phyloP scores from a whole-genome alignment of 345 rosid genomes.

The Kandelia obovata region DNA sequence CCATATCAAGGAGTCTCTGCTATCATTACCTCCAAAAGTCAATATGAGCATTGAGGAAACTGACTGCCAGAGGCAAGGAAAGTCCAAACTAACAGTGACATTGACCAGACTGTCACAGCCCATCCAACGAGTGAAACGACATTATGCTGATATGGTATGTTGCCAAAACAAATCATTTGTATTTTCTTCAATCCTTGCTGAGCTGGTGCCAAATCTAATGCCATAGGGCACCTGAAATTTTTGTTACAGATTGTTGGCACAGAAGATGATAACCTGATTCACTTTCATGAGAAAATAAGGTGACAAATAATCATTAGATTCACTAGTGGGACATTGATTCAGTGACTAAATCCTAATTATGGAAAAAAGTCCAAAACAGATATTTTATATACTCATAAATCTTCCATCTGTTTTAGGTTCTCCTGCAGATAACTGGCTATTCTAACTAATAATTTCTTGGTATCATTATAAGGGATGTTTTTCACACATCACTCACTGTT shows the following conservation, averaged over 20 bases:
- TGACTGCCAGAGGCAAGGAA: constrained; percentile 55
- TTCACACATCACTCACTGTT: constrained; percentile 20
- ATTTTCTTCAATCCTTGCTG: constrained; percentile 7
- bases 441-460: constrained; percentile 13
- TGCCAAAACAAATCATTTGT: background rate
- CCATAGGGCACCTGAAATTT: background rate
- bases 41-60: constrained; percentile 58
- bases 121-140: constrained; percentile 54
- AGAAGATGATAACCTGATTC: constrained; percentile 83
- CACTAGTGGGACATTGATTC: background rate
- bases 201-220: background rate
- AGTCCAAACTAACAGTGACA: constrained; percentile 55
- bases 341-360: constrained; percentile 13
- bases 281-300: constrained; percentile 94
- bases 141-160: constrained; percentile 91
- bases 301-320: constrained; percentile 25
- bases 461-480: constrained; percentile 10
- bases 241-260: constrained; percentile 70
- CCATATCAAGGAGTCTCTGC: constrained; percentile 88
- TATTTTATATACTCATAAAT: background rate
- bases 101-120: constrained; percentile 69
- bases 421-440: background rate
- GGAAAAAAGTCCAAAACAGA: constrained; percentile 4
- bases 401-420: constrained; percentile 3
- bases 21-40: constrained; percentile 80